Conservation (phyloP, 2,329 filamentous ascomycete species). For the Botryotinia convoluta region DNA sequence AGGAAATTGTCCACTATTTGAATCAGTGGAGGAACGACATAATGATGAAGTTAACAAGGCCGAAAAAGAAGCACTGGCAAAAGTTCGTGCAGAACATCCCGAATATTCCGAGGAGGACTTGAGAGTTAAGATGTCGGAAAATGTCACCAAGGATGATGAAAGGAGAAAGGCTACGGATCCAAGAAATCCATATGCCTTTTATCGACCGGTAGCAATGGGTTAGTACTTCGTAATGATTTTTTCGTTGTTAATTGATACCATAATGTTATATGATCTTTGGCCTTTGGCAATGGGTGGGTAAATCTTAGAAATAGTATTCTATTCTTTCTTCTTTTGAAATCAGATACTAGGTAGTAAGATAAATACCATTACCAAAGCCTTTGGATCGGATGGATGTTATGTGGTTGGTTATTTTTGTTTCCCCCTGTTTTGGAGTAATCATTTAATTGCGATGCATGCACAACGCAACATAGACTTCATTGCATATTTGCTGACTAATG, state of each 20-base stretch:
- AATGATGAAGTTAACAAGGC: conserved; percentile 61
- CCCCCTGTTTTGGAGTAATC: background rate
- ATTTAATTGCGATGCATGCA: background rate
- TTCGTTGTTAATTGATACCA: background rate
- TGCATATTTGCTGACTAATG: conserved; percentile 15
- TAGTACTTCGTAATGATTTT: conserved; percentile 1
- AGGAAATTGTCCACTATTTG: conserved; percentile 66
- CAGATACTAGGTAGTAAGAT: background rate
- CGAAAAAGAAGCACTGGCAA: conserved; percentile 55
- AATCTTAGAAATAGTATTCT: background rate
- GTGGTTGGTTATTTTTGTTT: background rate
- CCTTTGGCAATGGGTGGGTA: background rate
- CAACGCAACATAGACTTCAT: background rate
- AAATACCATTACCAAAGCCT: background rate
- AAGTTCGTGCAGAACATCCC: conserved; percentile 58
- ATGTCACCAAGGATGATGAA: conserved; percentile 47
- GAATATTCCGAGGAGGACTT: conserved; percentile 57
- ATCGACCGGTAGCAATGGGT: background rate
- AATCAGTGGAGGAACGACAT: conserved; percentile 58
- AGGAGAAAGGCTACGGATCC: conserved; percentile 25
- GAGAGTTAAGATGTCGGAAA: conserved; percentile 57
- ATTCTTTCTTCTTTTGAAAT: background rate
- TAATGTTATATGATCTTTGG: background rate
- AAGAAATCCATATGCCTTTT: background rate
- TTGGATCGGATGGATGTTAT: background rate